Percentiles rank a stretch among this genome's conserved stretches.
Conservation (phyloP, 2,329 filamentous ascomycete genomes). For the Dothidotthia symphoricarpi region DNA sequence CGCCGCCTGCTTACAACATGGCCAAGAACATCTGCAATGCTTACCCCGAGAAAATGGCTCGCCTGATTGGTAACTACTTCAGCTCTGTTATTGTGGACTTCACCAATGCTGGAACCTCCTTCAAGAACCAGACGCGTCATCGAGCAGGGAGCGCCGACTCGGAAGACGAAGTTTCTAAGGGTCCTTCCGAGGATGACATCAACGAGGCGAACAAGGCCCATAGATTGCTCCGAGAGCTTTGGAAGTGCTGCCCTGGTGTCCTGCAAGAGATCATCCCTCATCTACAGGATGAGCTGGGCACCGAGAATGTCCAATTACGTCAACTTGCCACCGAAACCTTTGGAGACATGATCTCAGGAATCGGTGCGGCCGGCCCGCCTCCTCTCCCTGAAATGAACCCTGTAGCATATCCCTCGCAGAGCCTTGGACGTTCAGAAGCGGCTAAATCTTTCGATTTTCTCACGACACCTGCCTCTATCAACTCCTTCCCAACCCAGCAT, state of each 20-base stretch:
- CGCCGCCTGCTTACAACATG: conserved; percentile 93
- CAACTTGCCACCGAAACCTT: conserved; percentile 89
- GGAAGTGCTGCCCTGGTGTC: conserved; percentile 85
- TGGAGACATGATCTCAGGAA: conserved; percentile 90
- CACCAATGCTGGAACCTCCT: conserved; percentile 42
- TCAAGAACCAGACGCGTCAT: conserved; percentile 13
- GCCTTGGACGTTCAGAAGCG: conserved; percentile 44
- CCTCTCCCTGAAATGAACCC: conserved; percentile 72
- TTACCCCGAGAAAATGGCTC: conserved; percentile 89
- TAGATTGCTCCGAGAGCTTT: conserved; percentile 82
- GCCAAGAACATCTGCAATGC: conserved; percentile 89
- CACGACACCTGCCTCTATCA: conserved; percentile 79
- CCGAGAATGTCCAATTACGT: conserved; percentile 83
- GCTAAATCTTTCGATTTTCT: conserved; percentile 58
- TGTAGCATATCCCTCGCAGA: conserved; percentile 76
- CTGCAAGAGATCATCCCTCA: conserved; percentile 92
- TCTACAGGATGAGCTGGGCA: conserved; percentile 85
- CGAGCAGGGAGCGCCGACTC: conserved; percentile 41
- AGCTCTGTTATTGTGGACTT: conserved; percentile 94
- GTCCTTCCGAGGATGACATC: conserved; percentile 77
- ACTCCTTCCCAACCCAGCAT: conserved; percentile 85
- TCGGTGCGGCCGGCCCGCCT: conserved; percentile 85
- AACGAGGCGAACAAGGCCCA: conserved; percentile 89
- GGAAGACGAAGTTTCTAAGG: conserved; percentile 51
- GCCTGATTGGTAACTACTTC: conserved; percentile 93